A percentile compares a stretch with the other conserved stretches of the same genome.
Conservation (phyloP, 768 basidiomycete species). For the Phlebiopsis gigantea region DNA sequence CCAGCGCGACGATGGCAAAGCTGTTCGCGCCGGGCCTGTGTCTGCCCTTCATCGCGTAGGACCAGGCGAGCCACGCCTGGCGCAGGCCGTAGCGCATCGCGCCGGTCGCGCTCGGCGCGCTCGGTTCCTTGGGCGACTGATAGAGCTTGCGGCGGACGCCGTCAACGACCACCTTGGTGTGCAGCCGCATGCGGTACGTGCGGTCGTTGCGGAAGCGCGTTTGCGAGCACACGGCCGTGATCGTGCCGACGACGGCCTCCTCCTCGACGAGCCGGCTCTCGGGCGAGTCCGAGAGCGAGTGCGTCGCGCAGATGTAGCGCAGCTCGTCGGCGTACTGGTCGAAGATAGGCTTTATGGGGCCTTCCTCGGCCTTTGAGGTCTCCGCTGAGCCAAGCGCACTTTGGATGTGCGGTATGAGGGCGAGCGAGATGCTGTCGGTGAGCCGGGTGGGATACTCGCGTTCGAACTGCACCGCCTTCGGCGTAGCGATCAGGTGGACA, state of each 20-base stretch:
- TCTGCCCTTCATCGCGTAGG: conserved; percentile 39
- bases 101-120: conserved; percentile 6
- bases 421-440: conserved; percentile 21
- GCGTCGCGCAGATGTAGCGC: conserved; percentile 62
- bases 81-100: conserved; percentile 31
- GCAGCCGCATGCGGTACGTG: conserved; percentile 57
- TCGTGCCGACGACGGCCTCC: conserved; percentile 71
- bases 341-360: conserved; percentile 38
- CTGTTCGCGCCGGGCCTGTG: conserved; percentile 37
- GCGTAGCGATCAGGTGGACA: conserved; percentile 29
- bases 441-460: conserved; percentile 9
- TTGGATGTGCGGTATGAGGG: conserved; percentile 20
- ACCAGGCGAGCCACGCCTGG: conserved; percentile 65
- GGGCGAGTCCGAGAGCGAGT: conserved; percentile 54
- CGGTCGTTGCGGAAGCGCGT: conserved; percentile 54
- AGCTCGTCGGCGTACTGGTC: conserved; percentile 58
- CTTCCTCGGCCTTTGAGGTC: conserved; percentile 18
- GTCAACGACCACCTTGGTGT: conserved; percentile 45
- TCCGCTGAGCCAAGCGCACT: conserved; percentile 15
- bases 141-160: conserved; percentile 40
- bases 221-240: conserved; percentile 64
- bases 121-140: conserved; percentile 7
- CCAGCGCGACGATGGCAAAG: conserved; percentile 63
- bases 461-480: conserved; percentile 2
- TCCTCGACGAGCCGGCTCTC: conserved; percentile 59